phyloP scores from a whole-genome alignment of 73 alveolate genomes.

The Symbiodinium natans region DNA sequence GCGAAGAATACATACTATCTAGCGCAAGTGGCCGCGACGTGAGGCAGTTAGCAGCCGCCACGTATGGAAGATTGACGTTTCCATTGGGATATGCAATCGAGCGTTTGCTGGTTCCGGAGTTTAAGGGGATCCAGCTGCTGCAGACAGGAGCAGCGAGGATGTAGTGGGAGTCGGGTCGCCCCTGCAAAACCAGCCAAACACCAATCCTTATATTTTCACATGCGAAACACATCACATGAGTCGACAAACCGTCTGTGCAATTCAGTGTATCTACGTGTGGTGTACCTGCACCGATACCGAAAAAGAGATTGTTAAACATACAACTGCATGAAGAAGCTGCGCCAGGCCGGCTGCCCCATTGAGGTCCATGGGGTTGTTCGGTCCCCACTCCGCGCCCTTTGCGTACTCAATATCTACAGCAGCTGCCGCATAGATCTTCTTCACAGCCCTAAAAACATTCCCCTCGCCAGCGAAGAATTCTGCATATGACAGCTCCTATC shows the following conservation, averaged over 20 bases:
- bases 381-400: neutral
- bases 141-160: constrained; percentile 23
- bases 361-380: constrained; percentile 34
- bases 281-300: neutral
- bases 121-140: neutral
- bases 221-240: neutral
- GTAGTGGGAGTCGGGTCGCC: neutral
- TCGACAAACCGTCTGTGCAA: neutral
- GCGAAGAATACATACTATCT: neutral
- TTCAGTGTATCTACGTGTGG: no score
- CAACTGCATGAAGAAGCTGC: neutral
- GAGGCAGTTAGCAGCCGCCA: constrained; percentile 1
- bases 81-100: neutral
- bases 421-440: neutral
- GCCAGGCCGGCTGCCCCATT: neutral
- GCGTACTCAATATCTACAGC: constrained; percentile 29
- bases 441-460: constrained; percentile 21
- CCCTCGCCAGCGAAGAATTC: constrained; percentile 50
- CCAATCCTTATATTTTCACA: neutral
- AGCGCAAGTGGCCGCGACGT: neutral
- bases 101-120: constrained; percentile 12
- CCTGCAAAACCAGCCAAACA: neutral
- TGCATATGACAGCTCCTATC: neutral
- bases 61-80: neutral
- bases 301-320: no score